Base-by-base conservation (phyloP, 768 basidiomycete species). In the Trametes elegans region DNA sequence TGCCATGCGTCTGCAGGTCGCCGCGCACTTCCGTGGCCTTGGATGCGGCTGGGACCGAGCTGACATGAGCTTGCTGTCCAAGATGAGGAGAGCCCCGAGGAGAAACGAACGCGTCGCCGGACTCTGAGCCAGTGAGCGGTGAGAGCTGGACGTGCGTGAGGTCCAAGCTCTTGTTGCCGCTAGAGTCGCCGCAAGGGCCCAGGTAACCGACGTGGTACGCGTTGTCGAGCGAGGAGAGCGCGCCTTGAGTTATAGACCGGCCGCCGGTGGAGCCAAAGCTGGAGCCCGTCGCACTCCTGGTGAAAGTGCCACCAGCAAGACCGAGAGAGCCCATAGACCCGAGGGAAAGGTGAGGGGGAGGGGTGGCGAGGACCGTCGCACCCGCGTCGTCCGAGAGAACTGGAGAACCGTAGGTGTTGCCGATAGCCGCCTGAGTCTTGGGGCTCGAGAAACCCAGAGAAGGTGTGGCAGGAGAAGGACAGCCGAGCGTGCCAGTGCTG, bases 321-420 rank as follows among this genome's bases (percentile, higher is more conserved):
- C 51, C 51, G 0, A 53, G 34, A 27, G 51, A 35, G 7, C 51
- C 51, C 4, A 53, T 24, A 18, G 51, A 53, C 3, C 51, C 51
- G 11, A 53, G 51, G 21, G 51, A 53, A 3, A 53, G 24, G 14
- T 53, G 51, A 24, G 51, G 51, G 3, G 50, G 38, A 26, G 42
- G 24, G 24, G 27, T 14, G 5, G 19, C 18, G 9, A 19, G 21
- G n/a, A 36, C 24, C 35, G 57, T 53, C 46, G 46, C 46, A 13
- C 57, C 57, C 1, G 57, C 51, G 35, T 58, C 57, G 46, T 58
- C 57, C 29, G 57, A 58, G 41, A 41, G 21, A 10, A 49, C 55
- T 7, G 55, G 55, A 24, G 55, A 57, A 19, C 34, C 55, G 14
- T 43, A 44, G 14, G 49, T 36, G 43, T 41, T 49, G 11, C 41